Evolutionary conservation across 768 basidiomycete genomes (phyloP), one percentile per base, ranked within the genome.

Genomic region (Pisolithus tinctorius): DNA sequence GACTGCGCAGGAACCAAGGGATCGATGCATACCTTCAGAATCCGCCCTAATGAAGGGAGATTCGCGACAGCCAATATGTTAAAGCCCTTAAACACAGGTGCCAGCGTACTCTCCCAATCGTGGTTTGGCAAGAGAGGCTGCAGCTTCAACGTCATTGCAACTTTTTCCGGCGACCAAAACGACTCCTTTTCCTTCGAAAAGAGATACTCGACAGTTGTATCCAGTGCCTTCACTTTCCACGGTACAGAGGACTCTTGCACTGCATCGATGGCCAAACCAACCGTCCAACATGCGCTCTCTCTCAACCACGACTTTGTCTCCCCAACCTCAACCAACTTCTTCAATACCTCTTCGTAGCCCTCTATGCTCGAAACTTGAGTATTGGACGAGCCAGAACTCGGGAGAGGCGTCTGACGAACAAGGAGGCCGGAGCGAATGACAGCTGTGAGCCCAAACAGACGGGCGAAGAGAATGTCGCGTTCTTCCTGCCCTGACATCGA

Each of bases 401-500:
- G 72, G 6, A 85, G 67, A 3, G 83, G 75, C 5, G 65, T 76
- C 26, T 75, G 70, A 48, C 86, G 82, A 37, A 86, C 80, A 48
- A 94, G 74, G 44, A 94, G 74, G 23, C 88, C 84, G 2, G 95
- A 97, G 53, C 88, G 86, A 49, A 95, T 79, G 60, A 97, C 74
- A 14, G 92, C 76, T 16, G 84, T 84, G 52, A 96, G 73, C 14
- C 95, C 95, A 65, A 98, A 96, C 10, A 99, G 74, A 26, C 91
- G 83, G 9, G 93, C 93, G 63, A 99, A 97, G 47, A 93, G 76
- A 45, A 89, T 70, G 66, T 99, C 95, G 52, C 95, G 83, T 69
- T 93, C 89, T 69, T 98, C 95, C 62, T 93, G 87, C 2, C 93
- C 86, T 38, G 83, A 84, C 82, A 88, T 86, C 13, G 85, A 86